phyloP scores from a whole-genome alignment of 2,329 filamentous ascomycete genomes.

The Fusarium gaditjirri region DNA sequence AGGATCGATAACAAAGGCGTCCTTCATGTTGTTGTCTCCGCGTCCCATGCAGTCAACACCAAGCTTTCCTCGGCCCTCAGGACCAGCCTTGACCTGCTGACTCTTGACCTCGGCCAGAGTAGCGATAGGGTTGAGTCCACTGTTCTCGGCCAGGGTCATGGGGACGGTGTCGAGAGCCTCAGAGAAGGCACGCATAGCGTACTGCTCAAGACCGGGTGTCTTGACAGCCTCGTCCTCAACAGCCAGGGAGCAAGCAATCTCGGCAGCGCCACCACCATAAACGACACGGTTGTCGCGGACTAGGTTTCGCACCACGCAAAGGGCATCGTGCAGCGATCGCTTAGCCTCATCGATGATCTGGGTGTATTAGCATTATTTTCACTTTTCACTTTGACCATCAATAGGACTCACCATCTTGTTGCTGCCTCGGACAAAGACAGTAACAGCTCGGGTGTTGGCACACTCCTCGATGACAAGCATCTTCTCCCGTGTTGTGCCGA shows the following conservation, averaged over 20 bases:
- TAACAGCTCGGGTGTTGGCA: conserved; percentile 96
- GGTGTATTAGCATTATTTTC: conserved; percentile 31
- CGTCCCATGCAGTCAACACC: conserved; percentile 98
- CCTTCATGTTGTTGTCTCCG: conserved; percentile 96
- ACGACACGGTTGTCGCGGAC: conserved; percentile 97
- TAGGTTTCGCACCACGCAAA: conserved; percentile 97
- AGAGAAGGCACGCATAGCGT: conserved; percentile 97
- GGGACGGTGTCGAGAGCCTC: conserved; percentile 94
- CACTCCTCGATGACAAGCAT: conserved; percentile 99
- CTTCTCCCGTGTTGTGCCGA: conserved; percentile 98
- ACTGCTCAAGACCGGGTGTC: conserved; percentile 97
- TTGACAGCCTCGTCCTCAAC: conserved; percentile 95
- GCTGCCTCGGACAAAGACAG: conserved; percentile 94
- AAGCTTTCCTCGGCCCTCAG: conserved; percentile 66
- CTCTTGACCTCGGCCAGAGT: conserved; percentile 96
- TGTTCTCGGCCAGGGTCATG: conserved; percentile 98
- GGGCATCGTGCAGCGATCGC: conserved; percentile 94
- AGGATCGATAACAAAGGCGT: conserved; percentile 97
- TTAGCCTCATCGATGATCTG: conserved; percentile 99
- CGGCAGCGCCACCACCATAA: conserved; percentile 95
- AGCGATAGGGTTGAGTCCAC: conserved; percentile 93
- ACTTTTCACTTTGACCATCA: background rate
- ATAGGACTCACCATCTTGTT: conserved; percentile 90
- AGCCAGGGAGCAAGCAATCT: conserved; percentile 95
- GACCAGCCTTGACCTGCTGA: conserved; percentile 84